These are phyloP conservation scores for Eucalyptus pauciflora DNA, from an alignment of 345 rosid species.

Conservation along the genomic window DNA sequence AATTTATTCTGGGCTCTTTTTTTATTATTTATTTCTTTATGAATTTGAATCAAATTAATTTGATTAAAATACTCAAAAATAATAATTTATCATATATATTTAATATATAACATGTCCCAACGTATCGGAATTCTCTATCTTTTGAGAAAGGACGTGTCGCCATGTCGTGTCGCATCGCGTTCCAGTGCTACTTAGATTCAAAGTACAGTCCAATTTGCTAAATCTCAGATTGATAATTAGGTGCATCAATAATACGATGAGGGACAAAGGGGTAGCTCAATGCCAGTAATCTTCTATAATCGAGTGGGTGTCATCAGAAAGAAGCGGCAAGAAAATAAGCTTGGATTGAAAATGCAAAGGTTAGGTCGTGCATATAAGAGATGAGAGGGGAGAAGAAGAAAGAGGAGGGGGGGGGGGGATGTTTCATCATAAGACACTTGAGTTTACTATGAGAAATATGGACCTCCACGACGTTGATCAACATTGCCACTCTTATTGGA, in stretches of 20 bases:
- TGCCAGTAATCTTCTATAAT: neutral
- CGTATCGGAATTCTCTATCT: too few species aligned
- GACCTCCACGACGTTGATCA: neutral
- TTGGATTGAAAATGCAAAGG: neutral
- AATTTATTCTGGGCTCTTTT: too few species aligned
- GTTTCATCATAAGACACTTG: neutral
- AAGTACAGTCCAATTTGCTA: neutral
- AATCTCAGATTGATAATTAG: neutral
- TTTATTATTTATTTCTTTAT: too few species aligned
- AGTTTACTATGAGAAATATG: neutral
- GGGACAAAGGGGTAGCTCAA: neutral
- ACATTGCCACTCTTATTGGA: neutral
- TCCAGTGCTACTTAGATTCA: too few species aligned
- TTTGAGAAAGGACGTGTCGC: too few species aligned
- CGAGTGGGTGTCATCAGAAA: neutral
- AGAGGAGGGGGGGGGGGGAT: neutral
- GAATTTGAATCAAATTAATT: too few species aligned
- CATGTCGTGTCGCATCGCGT: rapidly evolving
- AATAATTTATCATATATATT: too few species aligned
- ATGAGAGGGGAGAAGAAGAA: neutral
- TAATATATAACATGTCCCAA: too few species aligned
- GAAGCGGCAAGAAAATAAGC: neutral
- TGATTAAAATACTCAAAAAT: too few species aligned
- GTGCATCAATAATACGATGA: neutral
- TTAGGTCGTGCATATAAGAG: neutral